phyloP scores from a whole-genome alignment of 1,139 yeast genomes.

The Taphrina wiesneri region DNA sequence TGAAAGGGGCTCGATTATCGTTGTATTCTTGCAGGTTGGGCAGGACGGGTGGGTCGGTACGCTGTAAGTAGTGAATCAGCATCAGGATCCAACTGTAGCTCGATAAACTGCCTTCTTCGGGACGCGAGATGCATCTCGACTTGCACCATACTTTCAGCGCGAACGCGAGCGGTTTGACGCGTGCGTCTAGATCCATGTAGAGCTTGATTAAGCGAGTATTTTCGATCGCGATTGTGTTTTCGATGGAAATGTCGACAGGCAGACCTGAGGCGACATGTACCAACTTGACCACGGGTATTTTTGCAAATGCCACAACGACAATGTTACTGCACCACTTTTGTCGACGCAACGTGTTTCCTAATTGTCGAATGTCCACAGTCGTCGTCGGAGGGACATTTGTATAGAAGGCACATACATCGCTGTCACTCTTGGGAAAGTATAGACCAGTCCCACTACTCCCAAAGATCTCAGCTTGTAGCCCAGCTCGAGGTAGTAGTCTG shows the following conservation, averaged over 20 bases:
- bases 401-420: constrained; percentile 21
- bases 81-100: constrained; percentile 43
- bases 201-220: constrained; percentile 41
- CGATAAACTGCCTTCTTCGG: constrained; percentile 40
- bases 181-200: constrained; percentile 41
- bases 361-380: neutral
- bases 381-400: constrained; percentile 10
- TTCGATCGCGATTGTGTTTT: constrained; percentile 41
- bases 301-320: constrained; percentile 36
- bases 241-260: constrained; percentile 42
- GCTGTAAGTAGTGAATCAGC: constrained; percentile 41
- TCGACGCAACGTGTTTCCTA: constrained; percentile 14
- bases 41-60: constrained; percentile 40
- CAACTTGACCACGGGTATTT: constrained; percentile 42
- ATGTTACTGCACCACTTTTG: neutral
- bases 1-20: neutral
- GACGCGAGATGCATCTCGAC: constrained; percentile 37
- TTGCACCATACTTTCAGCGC: constrained; percentile 42
- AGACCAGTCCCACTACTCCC: constrained; percentile 24
- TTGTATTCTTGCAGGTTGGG: constrained; percentile 36
- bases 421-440: constrained; percentile 25
- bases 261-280: constrained; percentile 41
- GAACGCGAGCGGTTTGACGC: constrained; percentile 42
- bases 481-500: neutral
- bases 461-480: constrained; percentile 15